Base-by-base conservation (phyloP, 2,329 filamentous ascomycete genomes). In the Metarhizium album region DNA sequence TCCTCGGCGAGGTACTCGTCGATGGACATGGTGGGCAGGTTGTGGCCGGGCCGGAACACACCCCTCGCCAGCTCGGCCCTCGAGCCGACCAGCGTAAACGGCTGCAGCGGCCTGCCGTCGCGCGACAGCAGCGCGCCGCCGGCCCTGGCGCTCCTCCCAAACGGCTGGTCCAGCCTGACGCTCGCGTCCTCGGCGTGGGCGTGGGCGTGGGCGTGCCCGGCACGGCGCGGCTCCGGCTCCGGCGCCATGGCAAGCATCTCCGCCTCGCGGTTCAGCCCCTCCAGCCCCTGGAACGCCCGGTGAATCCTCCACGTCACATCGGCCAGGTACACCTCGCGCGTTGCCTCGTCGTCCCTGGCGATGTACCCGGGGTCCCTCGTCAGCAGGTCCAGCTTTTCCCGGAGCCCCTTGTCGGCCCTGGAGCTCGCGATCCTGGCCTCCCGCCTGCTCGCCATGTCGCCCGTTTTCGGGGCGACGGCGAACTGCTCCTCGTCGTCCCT, bases 1-100 rank as follows among this genome's bases (percentile, higher is more conserved):
- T 97, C 93, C 67, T 97, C 91, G 48, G 94, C 93, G 16, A 98
- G 74, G 63, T 97, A 98, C 70, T 98, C 93, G 59, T 98, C 93
- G 54, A 98, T 96, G 1, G 82, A 87, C 93, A 98, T 97, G 3
- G 93, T 97, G 1, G 93, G 93, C 52, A 98, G 71, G 68, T 88
- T 96, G 65, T 98, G 93, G 7, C 93, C 89, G 0, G 89, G 82
- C 50, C 87, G 79, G 68, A 98, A 98, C 0, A 98, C 91, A 2
- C 86, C 86, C 52, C 83, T 76, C 53, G 83, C 80, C 53, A 95
- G 68, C 54, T 89, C 83, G 54, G 88, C 82, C 37, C 93, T 79
- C 57, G 77, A 84, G 53, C 85, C 84, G 4, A 94, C 75, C 22
- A 98, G 74, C 1, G 90, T 96, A 62, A 98, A 97, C 0, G 91